Conservation (phyloP, 2,329 filamentous ascomycete genomes). For the Hymenoscyphus linearis region DNA sequence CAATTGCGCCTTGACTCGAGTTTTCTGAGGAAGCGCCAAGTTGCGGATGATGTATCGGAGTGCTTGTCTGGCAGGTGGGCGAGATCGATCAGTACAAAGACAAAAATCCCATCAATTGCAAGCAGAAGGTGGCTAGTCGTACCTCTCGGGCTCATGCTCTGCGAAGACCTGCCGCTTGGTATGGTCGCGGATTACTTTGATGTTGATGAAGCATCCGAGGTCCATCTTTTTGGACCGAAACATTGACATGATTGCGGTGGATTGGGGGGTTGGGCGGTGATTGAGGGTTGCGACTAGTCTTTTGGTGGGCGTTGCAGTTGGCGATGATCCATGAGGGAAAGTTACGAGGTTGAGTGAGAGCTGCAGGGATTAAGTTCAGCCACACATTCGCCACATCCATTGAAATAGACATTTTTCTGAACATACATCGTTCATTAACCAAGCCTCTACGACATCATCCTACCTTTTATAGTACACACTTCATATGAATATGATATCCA, state of each 20-base stretch:
- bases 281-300: background rate
- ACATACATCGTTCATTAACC: too few relatives aligned
- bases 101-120: background rate
- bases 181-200: conserved; percentile 85
- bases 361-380: too few relatives aligned
- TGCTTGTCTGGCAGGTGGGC: conserved; percentile 62
- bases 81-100: background rate
- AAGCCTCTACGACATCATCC: too few relatives aligned
- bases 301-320: too few relatives aligned
- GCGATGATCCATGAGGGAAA: too few relatives aligned
- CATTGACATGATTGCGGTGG: conserved; percentile 61
- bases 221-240: conserved; percentile 90
- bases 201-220: conserved; percentile 80
- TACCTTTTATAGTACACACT: too few relatives aligned
- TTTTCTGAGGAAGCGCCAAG: conserved; percentile 73
- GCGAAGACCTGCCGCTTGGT: conserved; percentile 93
- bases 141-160: conserved; percentile 80
- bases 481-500: too few relatives aligned
- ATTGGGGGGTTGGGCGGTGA: background rate
- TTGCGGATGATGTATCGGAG: conserved; percentile 92
- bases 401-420: too few relatives aligned
- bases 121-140: too few relatives aligned
- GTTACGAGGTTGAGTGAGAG: too few relatives aligned
- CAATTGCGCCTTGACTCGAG: conserved; percentile 86
- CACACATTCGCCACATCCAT: too few relatives aligned